phyloP scores from a whole-genome alignment of 768 basidiomycete genomes.

The Tricholoma hemisulphureum region DNA sequence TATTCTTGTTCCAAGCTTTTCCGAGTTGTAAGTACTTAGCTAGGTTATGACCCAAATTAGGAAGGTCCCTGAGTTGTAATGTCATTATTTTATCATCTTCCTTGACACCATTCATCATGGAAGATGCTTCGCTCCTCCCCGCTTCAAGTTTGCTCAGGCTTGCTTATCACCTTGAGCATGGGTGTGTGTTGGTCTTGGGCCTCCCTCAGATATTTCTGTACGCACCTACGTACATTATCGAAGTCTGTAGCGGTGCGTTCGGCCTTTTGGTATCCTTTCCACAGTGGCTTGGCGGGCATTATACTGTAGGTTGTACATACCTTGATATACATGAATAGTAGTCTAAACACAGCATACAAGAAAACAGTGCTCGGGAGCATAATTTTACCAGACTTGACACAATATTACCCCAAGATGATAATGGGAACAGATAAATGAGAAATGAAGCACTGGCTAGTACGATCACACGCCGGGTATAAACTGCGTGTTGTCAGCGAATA shows the following conservation, averaged over 20 bases:
- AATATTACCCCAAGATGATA: background rate
- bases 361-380: background rate
- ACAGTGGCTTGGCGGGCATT: background rate
- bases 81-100: too few species aligned
- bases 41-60: too few species aligned
- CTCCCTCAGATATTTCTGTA: too few species aligned
- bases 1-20: background rate
- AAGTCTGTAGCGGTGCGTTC: background rate
- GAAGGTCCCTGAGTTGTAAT: too few species aligned
- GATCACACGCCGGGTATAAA: slow-evolving; percentile 28
- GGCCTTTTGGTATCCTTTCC: background rate
- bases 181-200: too few species aligned
- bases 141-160: too few species aligned
- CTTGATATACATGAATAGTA: background rate
- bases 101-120: too few species aligned
- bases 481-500: slow-evolving; percentile 26
- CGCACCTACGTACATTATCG: slow-evolving; percentile 1
- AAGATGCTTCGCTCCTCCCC: too few species aligned
- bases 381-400: background rate
- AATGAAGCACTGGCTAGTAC: slow-evolving; percentile 1
- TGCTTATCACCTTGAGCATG: too few species aligned
- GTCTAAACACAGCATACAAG: background rate
- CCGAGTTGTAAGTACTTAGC: too few species aligned
- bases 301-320: background rate
- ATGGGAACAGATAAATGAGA: background rate